Conservation (phyloP, 225 moss, liverwort and hornwort species). For the Climacium dendroides region DNA sequence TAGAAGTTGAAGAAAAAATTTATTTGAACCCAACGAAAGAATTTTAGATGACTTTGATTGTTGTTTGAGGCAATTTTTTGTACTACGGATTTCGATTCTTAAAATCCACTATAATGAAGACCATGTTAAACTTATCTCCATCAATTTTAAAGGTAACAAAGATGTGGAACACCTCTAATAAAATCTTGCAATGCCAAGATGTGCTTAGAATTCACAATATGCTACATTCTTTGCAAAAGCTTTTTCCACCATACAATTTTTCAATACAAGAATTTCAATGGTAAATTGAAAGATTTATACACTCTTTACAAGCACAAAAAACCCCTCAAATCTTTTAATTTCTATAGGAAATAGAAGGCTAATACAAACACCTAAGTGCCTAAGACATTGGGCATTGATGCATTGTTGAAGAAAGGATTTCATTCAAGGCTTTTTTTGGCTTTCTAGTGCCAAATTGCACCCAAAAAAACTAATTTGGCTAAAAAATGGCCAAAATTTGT, state of each 20-base stretch:
- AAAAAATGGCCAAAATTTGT: too few species aligned
- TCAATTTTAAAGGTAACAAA: neutral
- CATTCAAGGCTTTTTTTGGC: too few species aligned
- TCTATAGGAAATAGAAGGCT: neutral
- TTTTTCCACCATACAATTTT: fast-evolving
- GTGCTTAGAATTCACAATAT: neutral
- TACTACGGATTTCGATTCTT: fast-evolving
- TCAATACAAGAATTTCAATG: neutral
- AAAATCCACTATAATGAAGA: fast-evolving
- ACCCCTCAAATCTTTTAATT: neutral
- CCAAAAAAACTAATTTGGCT: too few species aligned
- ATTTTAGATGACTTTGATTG: neutral
- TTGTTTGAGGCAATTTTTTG: fast-evolving
- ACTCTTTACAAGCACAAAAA: neutral
- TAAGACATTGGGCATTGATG: neutral
- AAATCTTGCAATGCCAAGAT: neutral
- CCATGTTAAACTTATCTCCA: neutral
- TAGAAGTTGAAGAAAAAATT: neutral
- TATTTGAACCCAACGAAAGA: fast-evolving
- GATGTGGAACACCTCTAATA: neutral
- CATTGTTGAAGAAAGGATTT: neutral
- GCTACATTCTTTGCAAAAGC: neutral
- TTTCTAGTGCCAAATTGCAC: too few species aligned
- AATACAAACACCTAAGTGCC: neutral
- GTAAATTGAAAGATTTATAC: neutral